phyloP scores from a whole-genome alignment of 805 yeast genomes.

The Teunomyces cretensis region DNA sequence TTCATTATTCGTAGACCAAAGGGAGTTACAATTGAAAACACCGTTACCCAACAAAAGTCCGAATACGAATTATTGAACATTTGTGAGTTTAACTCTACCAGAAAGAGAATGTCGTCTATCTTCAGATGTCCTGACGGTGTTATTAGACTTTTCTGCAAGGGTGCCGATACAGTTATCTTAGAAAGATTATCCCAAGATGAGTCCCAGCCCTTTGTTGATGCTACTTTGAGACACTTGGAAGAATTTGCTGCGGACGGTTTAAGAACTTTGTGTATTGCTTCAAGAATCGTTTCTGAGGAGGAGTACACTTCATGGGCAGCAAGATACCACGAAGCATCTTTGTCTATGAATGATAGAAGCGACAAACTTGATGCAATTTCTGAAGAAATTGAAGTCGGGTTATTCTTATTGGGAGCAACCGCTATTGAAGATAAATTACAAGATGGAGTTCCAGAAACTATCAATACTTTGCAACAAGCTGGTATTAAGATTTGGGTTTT shows the following conservation, averaged over 20 bases:
- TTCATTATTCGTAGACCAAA: constrained; percentile 86
- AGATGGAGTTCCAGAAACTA: constrained; percentile 98
- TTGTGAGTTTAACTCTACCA: constrained; percentile 95
- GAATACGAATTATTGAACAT: constrained; percentile 79
- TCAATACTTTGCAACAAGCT: constrained; percentile 91
- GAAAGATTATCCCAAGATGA: constrained; percentile 69
- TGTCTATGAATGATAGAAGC: constrained; percentile 72
- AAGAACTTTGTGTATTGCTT: constrained; percentile 90
- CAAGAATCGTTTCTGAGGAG: constrained; percentile 71
- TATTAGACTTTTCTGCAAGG: constrained; percentile 86
- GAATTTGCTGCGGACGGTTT: constrained; percentile 96
- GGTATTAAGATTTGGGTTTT: constrained; percentile 97
- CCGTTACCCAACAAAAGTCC: constrained; percentile 49
- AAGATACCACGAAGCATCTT: constrained; percentile 74
- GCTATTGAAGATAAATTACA: constrained; percentile 98
- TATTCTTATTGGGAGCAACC: constrained; percentile 89
- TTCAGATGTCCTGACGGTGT: constrained; percentile 93
- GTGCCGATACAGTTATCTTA: constrained; percentile 95
- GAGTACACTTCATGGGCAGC: constrained; percentile 75
- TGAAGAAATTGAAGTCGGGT: constrained; percentile 76
- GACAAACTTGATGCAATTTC: constrained; percentile 85
- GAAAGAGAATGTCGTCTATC: constrained; percentile 96
- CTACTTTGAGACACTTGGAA: constrained; percentile 84
- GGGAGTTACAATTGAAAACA: constrained; percentile 62
- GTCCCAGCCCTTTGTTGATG: constrained; percentile 73